Evolutionary conservation across 306 rosid genomes (phyloP).

Genomic region (Lablab purpureus): DNA sequence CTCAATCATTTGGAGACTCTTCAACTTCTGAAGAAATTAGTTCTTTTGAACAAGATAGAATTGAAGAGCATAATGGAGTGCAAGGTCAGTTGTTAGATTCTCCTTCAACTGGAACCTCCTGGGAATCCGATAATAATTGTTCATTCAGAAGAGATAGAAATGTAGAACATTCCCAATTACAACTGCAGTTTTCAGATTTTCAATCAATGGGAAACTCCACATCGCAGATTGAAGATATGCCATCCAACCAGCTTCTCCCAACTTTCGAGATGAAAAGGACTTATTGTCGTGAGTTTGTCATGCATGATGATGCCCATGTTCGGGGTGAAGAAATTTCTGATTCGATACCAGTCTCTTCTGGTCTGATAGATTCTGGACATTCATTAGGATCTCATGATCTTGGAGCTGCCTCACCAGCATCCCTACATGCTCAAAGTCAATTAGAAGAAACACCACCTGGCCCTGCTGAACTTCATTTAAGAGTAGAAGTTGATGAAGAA

Average conservation of each 20-base stretch:
- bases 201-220: conserved; percentile 42
- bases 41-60: conserved; percentile 59
- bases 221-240: conserved; percentile 50
- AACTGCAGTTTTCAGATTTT: conserved; percentile 46
- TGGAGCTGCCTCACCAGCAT: conserved; percentile 45
- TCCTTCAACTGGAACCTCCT: conserved; percentile 35
- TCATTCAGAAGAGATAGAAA: conserved; percentile 44
- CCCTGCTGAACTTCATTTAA: conserved; percentile 41
- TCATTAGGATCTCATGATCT: conserved; percentile 46
- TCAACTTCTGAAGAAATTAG: conserved; percentile 68
- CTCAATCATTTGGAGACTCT: conserved; percentile 72
- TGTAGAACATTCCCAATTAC: conserved; percentile 33
- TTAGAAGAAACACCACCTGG: conserved; percentile 50
- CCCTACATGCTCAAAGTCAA: conserved; percentile 43
- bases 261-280: conserved; percentile 47
- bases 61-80: conserved; percentile 43
- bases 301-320: conserved; percentile 45
- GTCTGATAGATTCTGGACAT: conserved; percentile 51
- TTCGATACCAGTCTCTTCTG: conserved; percentile 53
- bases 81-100: conserved; percentile 39
- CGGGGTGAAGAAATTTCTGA: conserved; percentile 52
- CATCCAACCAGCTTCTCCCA: conserved; percentile 51
- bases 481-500: conserved; percentile 49
- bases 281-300: conserved; percentile 41
- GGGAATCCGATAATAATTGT: conserved; percentile 44